Evolutionary conservation across 257 asterid genomes (phyloP).

Genomic region (Solanum arcanum): DNA sequence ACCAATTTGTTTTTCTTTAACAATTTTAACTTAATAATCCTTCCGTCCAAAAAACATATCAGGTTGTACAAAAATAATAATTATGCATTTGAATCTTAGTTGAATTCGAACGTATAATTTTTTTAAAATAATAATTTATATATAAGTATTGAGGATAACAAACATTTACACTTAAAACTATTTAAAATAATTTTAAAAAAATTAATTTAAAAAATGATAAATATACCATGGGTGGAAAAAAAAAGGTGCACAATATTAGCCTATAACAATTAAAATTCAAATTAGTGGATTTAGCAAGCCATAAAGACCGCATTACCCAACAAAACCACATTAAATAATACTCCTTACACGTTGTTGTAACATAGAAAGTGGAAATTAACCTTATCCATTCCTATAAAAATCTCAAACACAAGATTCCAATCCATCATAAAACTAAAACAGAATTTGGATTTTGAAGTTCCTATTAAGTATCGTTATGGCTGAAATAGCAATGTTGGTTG

Average conservation of each 20-base stretch:
- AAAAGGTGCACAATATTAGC: background rate
- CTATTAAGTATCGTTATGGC: slow-evolving; percentile 24
- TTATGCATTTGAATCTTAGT: background rate
- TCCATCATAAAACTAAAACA: background rate
- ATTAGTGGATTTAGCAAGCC: background rate
- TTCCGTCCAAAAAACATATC: background rate
- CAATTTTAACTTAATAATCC: background rate
- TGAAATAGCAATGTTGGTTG: slow-evolving; percentile 70
- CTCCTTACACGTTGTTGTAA: background rate
- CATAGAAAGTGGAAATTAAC: background rate
- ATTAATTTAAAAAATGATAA: background rate
- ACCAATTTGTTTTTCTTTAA: background rate
- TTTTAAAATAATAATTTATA: too few species aligned
- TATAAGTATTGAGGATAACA: background rate
- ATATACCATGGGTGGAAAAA: background rate
- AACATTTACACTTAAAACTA: background rate
- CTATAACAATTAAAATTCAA: background rate
- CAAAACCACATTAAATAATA: background rate
- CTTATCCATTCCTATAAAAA: background rate
- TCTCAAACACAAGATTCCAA: background rate
- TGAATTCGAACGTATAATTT: background rate
- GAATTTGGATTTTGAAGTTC: background rate
- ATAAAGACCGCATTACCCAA: background rate
- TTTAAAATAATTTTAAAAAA: background rate
- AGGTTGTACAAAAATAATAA: background rate